phyloP scores from a whole-genome alignment of 2,329 filamentous ascomycete species.

The Fusarium pseudocircinatum region DNA sequence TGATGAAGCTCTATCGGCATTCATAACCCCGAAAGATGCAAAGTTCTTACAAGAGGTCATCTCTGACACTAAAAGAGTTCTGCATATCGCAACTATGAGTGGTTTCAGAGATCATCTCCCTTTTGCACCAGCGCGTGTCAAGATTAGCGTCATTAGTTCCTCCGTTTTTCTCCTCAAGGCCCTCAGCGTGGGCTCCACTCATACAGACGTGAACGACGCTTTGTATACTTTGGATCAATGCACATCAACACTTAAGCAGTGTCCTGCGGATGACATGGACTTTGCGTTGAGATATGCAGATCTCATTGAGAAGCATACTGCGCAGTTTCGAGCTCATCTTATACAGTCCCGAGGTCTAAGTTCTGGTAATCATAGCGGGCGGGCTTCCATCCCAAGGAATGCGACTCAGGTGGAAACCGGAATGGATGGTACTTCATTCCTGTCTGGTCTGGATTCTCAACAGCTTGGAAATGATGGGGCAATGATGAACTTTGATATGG shows the following conservation, averaged over 20 bases:
- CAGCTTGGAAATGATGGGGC: not conserved
- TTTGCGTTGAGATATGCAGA: conserved; percentile 37
- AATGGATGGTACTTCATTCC: not conserved
- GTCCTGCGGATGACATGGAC: conserved; percentile 37
- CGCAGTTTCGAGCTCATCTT: conserved; percentile 26
- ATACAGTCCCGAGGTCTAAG: not conserved
- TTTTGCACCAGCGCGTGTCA: conserved; percentile 29
- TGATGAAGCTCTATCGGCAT: conserved; percentile 19
- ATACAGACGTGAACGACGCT: conserved; percentile 27
- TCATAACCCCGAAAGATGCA: conserved; percentile 28
- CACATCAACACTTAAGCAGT: conserved; percentile 17
- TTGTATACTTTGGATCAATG: conserved; percentile 27
- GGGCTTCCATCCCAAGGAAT: not conserved
- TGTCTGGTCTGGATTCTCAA: not conserved
- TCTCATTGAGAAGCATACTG: conserved; percentile 34
- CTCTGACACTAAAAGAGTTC: conserved; percentile 25
- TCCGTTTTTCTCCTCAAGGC: conserved; percentile 39
- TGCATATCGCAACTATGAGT: conserved; percentile 25
- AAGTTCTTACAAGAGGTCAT: conserved; percentile 35
- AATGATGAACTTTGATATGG: conserved; percentile 4
- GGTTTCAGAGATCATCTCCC: conserved; percentile 18
- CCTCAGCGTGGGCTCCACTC: conserved; percentile 19
- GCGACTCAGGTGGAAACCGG: not conserved
- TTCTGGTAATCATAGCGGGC: not conserved
- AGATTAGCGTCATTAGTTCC: conserved; percentile 34